Evolutionary conservation across 2,329 filamentous ascomycete species (phyloP).

Genomic region (Aspergillus glaucus): DNA sequence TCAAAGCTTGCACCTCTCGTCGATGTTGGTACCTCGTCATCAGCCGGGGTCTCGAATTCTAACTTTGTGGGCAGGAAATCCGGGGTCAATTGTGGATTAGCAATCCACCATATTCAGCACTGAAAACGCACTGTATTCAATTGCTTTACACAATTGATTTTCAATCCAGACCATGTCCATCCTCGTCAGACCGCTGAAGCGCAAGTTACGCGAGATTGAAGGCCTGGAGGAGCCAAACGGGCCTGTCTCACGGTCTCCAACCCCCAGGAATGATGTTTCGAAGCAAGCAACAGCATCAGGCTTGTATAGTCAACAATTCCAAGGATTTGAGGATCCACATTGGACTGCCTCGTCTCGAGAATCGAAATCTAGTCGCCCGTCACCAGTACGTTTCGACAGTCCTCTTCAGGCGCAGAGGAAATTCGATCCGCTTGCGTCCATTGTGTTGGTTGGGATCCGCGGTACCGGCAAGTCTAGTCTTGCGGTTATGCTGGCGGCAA

Average conservation of each 20-base stretch:
- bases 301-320: slow-evolving; percentile 13
- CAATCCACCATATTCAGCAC: neutral
- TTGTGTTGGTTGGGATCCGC: slow-evolving; percentile 66
- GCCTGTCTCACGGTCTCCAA: neutral
- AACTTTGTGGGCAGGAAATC: too few species aligned
- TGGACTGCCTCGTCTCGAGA: slow-evolving; percentile 14
- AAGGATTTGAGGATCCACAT: slow-evolving; percentile 14
- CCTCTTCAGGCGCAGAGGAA: slow-evolving; percentile 22
- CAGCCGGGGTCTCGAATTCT: too few species aligned
- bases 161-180: slow-evolving; percentile 22
- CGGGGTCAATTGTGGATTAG: neutral
- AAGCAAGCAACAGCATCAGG: slow-evolving; percentile 7
- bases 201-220: slow-evolving; percentile 24
- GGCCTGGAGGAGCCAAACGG: slow-evolving; percentile 12
- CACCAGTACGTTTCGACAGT: slow-evolving; percentile 20
- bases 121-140: neutral
- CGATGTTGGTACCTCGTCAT: too few species aligned
- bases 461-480: slow-evolving; percentile 71
- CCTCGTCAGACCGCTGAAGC: slow-evolving; percentile 25
- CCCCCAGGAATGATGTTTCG: neutral
- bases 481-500: slow-evolving; percentile 67
- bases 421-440: slow-evolving; percentile 59
- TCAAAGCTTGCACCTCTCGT: too few species aligned
- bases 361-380: slow-evolving; percentile 23
- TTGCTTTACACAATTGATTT: neutral